Base-by-base conservation (phyloP, 768 basidiomycete genomes). In the Suillus americanus region DNA sequence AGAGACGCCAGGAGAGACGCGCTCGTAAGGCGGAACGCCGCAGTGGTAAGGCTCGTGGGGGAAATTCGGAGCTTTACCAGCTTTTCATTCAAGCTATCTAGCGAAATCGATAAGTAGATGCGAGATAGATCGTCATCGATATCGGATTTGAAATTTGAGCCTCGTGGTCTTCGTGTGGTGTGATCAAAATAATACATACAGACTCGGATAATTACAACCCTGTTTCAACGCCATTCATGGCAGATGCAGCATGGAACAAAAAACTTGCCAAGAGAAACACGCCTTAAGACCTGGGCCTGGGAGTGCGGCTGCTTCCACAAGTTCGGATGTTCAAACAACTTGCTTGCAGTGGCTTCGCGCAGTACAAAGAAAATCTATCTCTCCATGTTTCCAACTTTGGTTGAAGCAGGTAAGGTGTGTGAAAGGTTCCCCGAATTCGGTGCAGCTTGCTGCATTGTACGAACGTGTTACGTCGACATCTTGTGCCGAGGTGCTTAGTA, bases 41-140 rank as follows among this genome's bases (percentile, higher is more conserved):
- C 3, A 64, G 33, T 1, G 54, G 71, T 13, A 77, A 64, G 33
- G 61, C 68, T 1, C 63, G 60, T 3, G 67, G 72, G 1, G 71
- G 73, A 0, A 1, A 68, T 63, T 16, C 30, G 12, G 14, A 48
- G 50, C 71, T 71, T 0, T 75, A 77, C 64, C 63, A 74, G 41
- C 57, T 75, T 0, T 67, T 66, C 61, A 46, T 77, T 14, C 57
- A 55, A 50, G 33, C 66, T 41, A 40, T 65, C 14, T 48, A 50
- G 53, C 18, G n/a, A 28, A 10, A 56, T 28, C 10, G 16, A 20
- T 10, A 35, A 48, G 18, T 55, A 57, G 35, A 57, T 10, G 60
- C 23, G n/a, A 60, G 45, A 53, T 23, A 20, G 8, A 25, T 62
- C 2, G 16, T 38, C 23, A 18, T 40, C 14, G 13, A 37, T 56